Percentiles rank a stretch among this genome's conserved stretches.
Evolutionary conservation across 176 grass and related monocot species (phyloP).

Genomic region (Triticum urartu): DNA sequence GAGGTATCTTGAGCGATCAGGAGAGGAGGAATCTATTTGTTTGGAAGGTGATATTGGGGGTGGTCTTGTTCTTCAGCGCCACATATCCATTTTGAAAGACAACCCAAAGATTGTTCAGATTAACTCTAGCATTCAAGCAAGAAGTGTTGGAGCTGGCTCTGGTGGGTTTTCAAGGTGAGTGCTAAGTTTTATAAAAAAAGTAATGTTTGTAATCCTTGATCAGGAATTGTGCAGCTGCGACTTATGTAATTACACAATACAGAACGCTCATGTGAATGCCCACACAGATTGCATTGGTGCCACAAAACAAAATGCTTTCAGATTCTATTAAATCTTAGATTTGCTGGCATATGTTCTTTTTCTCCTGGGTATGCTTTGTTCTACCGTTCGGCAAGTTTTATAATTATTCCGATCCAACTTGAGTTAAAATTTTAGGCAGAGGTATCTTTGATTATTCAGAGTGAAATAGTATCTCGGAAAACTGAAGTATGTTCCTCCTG

Average conservation of each 20-base stretch:
- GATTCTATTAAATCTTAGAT: neutral
- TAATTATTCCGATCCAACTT: neutral
- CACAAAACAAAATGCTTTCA: conserved; percentile 11
- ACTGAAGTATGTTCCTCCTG: conserved; percentile 13
- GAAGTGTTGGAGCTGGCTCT: conserved; percentile 83
- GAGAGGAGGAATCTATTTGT: conserved; percentile 78
- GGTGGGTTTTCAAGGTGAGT: conserved; percentile 92
- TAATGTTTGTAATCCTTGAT: neutral
- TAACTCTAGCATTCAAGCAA: conserved; percentile 82
- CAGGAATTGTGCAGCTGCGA: neutral
- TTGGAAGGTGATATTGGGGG: conserved; percentile 97
- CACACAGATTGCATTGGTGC: neutral
- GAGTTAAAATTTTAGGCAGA: neutral
- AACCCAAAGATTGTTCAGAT: conserved; percentile 62
- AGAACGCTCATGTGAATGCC: neutral
- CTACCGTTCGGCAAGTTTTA: neutral
- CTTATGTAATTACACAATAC: neutral
- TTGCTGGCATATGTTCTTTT: neutral
- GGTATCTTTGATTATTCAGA: neutral
- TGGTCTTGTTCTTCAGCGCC: conserved; percentile 69
- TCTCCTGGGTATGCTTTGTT: neutral
- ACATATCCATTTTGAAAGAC: conserved; percentile 74
- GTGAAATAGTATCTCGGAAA: neutral
- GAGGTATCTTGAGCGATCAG: conserved; percentile 74
- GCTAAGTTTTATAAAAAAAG: neutral